phyloP scores from a whole-genome alignment of 345 rosid genomes.

The Schrenkiella parvula region DNA sequence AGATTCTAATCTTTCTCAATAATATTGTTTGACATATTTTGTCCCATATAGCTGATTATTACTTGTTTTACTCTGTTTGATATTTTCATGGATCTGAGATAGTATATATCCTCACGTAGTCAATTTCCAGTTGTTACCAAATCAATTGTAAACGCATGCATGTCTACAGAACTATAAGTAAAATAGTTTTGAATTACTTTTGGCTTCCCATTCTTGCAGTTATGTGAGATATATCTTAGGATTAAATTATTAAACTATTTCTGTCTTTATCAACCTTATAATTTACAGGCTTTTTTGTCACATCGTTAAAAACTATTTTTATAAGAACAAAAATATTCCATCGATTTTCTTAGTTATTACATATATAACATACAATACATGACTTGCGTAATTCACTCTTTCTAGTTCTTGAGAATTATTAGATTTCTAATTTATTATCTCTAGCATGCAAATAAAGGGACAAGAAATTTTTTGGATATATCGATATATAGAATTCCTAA shows the following conservation, averaged over 20 bases:
- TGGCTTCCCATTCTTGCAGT: neutral
- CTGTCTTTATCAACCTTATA: neutral
- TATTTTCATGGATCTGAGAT: neutral
- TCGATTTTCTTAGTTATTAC: neutral
- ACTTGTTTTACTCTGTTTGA: neutral
- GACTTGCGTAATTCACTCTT: neutral
- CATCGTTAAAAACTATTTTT: neutral
- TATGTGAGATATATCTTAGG: neutral
- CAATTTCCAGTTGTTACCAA: neutral
- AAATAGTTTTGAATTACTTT: neutral
- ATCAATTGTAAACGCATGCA: neutral
- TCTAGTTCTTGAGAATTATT: neutral
- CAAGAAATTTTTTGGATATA: constrained; percentile 13
- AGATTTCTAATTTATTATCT: neutral
- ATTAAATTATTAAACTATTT: neutral
- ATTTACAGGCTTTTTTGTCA: neutral
- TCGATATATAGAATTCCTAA: constrained; percentile 10
- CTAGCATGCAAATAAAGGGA: constrained; percentile 16
- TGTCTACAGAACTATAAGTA: neutral
- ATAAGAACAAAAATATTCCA: neutral
- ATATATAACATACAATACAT: neutral
- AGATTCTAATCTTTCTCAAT: neutral
- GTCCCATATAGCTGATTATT: constrained; percentile 2
- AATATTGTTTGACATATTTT: neutral
- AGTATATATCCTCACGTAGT: constrained; percentile 2